phyloP scores from a whole-genome alignment of 202 grass and related monocot species.

The Sporobolus alterniflorus region DNA sequence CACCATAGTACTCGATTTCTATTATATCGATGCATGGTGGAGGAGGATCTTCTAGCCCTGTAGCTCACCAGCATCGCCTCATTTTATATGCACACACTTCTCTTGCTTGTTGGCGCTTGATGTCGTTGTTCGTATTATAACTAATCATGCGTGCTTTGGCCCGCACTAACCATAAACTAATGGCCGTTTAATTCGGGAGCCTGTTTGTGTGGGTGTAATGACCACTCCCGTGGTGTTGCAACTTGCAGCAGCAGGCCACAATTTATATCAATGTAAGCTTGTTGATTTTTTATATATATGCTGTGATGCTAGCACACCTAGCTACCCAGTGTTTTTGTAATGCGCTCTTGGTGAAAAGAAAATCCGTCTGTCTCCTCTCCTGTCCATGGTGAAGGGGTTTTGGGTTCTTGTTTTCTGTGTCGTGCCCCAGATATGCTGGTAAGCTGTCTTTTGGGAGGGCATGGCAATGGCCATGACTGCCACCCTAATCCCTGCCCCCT shows the following conservation, averaged over 20 bases:
- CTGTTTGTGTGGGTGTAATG: conserved; percentile 56
- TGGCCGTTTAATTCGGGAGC: conserved; percentile 18
- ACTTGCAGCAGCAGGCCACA: conserved; percentile 47
- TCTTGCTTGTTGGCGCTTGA: conserved; percentile 65
- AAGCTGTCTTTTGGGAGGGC: conserved; percentile 68
- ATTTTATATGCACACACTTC: conserved; percentile 48
- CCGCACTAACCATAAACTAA: conserved; percentile 71
- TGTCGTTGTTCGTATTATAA: conserved; percentile 63
- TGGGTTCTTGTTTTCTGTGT: conserved; percentile 94
- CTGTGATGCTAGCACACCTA: too few species aligned
- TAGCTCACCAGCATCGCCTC: conserved; percentile 49
- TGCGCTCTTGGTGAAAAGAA: conserved; percentile 32
- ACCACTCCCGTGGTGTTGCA: conserved; percentile 45
- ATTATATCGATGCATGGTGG: conserved; percentile 47
- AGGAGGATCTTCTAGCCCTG: conserved; percentile 66
- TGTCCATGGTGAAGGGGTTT: conserved; percentile 57
- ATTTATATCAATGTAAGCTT: conserved; percentile 13
- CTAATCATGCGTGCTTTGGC: conserved; percentile 63
- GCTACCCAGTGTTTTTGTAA: conserved; percentile 59
- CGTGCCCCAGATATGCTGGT: conserved; percentile 84
- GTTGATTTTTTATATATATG: conserved; percentile 33
- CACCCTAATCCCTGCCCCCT: conserved; percentile 92
- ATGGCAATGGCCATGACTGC: conserved; percentile 64
- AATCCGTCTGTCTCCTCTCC: conserved; percentile 40
- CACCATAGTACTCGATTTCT: conserved; percentile 14